phyloP scores from a whole-genome alignment of 768 basidiomycete species.

The Galerina marginata region DNA sequence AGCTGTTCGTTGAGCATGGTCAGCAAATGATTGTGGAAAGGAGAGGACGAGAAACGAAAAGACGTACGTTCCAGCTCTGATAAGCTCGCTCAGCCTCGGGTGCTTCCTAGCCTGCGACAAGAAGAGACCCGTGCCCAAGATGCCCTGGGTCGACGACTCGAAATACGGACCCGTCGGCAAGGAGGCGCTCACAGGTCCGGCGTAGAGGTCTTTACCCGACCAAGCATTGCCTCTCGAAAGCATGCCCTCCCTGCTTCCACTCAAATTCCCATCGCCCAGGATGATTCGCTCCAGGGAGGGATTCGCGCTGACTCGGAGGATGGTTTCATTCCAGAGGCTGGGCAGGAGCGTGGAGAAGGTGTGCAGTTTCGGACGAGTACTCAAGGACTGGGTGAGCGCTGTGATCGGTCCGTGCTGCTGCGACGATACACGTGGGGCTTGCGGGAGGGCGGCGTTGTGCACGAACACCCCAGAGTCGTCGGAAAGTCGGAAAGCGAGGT shows the following conservation, averaged over 20 bases:
- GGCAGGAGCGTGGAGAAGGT: constrained; percentile 60
- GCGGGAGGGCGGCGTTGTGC: constrained; percentile 10
- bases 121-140: constrained; percentile 58
- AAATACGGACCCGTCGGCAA: constrained; percentile 5
- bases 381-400: constrained; percentile 38
- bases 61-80: constrained; percentile 57
- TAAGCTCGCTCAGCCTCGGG: constrained; percentile 54
- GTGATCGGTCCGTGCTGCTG: constrained; percentile 36
- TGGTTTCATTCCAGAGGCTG: constrained; percentile 60
- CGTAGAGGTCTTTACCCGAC: constrained; percentile 17
- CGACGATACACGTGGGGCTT: constrained; percentile 6
- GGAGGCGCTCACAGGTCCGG: constrained; percentile 16
- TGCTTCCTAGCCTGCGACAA: constrained; percentile 62
- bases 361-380: constrained; percentile 48
- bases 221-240: constrained; percentile 1
- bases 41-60: constrained; percentile 14
- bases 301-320: constrained; percentile 56
- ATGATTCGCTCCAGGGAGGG: constrained; percentile 53
- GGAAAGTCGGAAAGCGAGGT: constrained; percentile 62
- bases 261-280: constrained; percentile 29
- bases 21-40: not conserved
- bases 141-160: constrained; percentile 26
- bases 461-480: constrained; percentile 39
- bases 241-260: constrained; percentile 10
- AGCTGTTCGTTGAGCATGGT: constrained; percentile 3